These are phyloP conservation scores for Dothidotthia symphoricarpi DNA, from an alignment of 2,329 filamentous ascomycete genomes.

Conservation along the genomic window DNA sequence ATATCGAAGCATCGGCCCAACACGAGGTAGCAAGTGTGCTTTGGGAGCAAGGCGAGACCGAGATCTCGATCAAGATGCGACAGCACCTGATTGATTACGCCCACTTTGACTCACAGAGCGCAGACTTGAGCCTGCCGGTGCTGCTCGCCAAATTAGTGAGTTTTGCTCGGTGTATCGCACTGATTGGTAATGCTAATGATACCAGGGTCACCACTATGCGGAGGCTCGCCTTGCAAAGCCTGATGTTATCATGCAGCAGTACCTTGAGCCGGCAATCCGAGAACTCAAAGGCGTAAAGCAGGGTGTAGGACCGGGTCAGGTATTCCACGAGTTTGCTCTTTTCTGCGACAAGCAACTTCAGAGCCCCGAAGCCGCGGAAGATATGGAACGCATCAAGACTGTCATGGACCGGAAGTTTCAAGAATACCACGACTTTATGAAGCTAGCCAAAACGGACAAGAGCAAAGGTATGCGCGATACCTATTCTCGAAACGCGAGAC, in stretches of 20 bases:
- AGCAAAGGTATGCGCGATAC: slow-evolving; percentile 48
- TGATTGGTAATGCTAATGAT: slow-evolving; percentile 10
- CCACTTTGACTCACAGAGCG: slow-evolving; percentile 32
- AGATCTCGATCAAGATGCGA: slow-evolving; percentile 84
- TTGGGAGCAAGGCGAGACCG: slow-evolving; percentile 91
- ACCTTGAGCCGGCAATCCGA: slow-evolving; percentile 78
- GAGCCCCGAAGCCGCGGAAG: slow-evolving; percentile 78
- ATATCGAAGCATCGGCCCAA: slow-evolving; percentile 72
- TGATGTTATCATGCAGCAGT: slow-evolving; percentile 82
- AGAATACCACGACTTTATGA: slow-evolving; percentile 73
- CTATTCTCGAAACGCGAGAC: slow-evolving; percentile 60
- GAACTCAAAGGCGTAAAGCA: slow-evolving; percentile 69
- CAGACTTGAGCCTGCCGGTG: slow-evolving; percentile 53
- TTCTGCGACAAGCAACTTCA: slow-evolving; percentile 96
- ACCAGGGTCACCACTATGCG: slow-evolving; percentile 76
- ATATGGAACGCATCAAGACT: slow-evolving; percentile 75
- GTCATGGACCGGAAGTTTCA: slow-evolving; percentile 76
- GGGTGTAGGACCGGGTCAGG: slow-evolving; percentile 75
- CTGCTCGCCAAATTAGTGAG: slow-evolving; percentile 75
- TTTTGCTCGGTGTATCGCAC: neutral
- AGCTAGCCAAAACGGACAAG: slow-evolving; percentile 53
- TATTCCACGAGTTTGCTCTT: slow-evolving; percentile 90
- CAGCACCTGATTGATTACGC: slow-evolving; percentile 58
- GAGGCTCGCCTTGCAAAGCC: slow-evolving; percentile 89
- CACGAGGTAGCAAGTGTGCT: slow-evolving; percentile 85